Evolutionary conservation across 768 basidiomycete species (phyloP).

Genomic region (Pholiota microspora): DNA sequence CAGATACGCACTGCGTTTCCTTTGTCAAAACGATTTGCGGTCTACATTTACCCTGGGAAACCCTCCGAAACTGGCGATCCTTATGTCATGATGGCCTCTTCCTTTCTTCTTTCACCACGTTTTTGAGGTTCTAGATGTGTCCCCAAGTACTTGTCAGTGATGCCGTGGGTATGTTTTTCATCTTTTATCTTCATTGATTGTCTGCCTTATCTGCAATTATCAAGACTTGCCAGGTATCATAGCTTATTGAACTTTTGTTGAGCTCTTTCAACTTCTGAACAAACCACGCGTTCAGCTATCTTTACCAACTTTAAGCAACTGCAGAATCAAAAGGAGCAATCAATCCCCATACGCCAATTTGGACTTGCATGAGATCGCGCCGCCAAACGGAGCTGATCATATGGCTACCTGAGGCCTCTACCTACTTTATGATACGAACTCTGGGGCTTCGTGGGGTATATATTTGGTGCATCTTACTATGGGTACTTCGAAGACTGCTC

Average conservation of each 20-base stretch:
- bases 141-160: background rate
- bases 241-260: background rate
- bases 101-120: background rate
- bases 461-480: background rate
- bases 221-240: background rate
- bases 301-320: background rate
- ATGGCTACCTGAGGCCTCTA: background rate
- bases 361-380: background rate
- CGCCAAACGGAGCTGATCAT: background rate
- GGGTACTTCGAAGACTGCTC: background rate
- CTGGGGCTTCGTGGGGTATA: background rate
- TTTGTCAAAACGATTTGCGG: background rate
- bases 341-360: background rate
- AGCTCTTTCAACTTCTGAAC: background rate
- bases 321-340: background rate
- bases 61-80: background rate
- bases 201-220: background rate
- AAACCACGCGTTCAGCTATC: background rate
- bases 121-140: background rate
- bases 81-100: background rate
- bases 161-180: background rate
- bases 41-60: background rate
- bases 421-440: background rate
- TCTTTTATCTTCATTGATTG: background rate
- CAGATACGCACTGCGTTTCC: background rate